These are phyloP conservation scores for Chytridium lagenaria DNA, from an alignment of 371 early-diverging fungal genomes.

Conservation along the genomic window DNA sequence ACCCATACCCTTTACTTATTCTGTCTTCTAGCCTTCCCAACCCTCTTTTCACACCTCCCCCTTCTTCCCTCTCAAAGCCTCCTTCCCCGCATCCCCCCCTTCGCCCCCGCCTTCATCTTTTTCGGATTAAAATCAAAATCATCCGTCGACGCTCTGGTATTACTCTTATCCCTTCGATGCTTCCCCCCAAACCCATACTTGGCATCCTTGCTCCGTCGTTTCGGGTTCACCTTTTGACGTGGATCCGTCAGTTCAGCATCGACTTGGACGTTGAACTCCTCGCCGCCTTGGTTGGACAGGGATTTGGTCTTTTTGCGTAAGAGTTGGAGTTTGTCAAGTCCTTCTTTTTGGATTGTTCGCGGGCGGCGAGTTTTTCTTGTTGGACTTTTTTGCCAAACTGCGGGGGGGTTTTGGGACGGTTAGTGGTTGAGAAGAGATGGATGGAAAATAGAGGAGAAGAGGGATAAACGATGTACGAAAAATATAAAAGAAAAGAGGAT, in stretches of 20 bases:
- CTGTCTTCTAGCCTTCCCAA: constrained; percentile 3
- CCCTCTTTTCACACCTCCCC: constrained; percentile 12
- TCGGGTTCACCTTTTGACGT: constrained; percentile 34
- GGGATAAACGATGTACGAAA: no score
- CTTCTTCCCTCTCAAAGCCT: constrained; percentile 12
- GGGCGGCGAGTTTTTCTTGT: constrained; percentile 81
- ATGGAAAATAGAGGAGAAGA: no score
- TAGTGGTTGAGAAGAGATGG: no score
- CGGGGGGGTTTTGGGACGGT: no score
- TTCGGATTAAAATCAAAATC: constrained; percentile 73
- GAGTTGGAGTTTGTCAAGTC: constrained; percentile 84
- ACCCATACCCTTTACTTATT: background rate
- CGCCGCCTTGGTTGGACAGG: constrained; percentile 71
- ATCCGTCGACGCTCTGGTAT: constrained; percentile 77
- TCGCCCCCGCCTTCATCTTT: constrained; percentile 62
- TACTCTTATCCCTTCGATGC: constrained; percentile 78
- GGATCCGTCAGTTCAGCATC: constrained; percentile 14
- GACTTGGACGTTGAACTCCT: constrained; percentile 84
- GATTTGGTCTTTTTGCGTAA: constrained; percentile 86
- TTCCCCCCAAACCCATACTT: constrained; percentile 93
- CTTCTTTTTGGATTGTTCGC: constrained; percentile 81
- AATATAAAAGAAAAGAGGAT: no score
- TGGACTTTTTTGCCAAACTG: constrained; percentile 96
- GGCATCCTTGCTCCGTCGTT: constrained; percentile 64
- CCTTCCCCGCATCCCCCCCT: constrained; percentile 20